Percentiles rank a stretch among this genome's conserved stretches.
phyloP scores from a whole-genome alignment of 768 basidiomycete species.

The Royoungia palumana region DNA sequence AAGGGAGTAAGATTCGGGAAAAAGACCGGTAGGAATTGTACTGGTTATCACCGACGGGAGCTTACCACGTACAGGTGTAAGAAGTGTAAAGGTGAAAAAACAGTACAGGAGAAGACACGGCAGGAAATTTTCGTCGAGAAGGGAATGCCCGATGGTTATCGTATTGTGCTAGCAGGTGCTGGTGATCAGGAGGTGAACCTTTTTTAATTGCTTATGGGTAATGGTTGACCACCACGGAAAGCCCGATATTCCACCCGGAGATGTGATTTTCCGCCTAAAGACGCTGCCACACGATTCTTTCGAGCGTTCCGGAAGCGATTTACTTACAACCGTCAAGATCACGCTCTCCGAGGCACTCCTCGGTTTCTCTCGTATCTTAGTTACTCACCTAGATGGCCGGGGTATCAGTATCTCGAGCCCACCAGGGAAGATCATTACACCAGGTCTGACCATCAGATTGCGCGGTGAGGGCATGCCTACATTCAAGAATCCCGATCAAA shows the following conservation, averaged over 20 bases:
- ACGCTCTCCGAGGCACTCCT: conserved; percentile 92
- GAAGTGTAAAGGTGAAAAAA: conserved; percentile 88
- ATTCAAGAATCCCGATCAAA: conserved; percentile 58
- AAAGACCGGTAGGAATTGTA: conserved; percentile 65
- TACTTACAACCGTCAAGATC: conserved; percentile 76
- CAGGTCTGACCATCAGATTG: conserved; percentile 69
- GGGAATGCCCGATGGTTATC: conserved; percentile 79
- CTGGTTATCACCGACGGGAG: not conserved
- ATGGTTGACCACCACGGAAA: conserved; percentile 31
- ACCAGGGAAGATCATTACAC: conserved; percentile 69
- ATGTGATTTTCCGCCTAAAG: conserved; percentile 83
- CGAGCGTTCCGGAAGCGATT: conserved; percentile 76
- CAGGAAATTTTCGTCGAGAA: conserved; percentile 85
- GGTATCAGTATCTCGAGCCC: conserved; percentile 80
- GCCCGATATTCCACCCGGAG: conserved; percentile 86
- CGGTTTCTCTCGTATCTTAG: conserved; percentile 88
- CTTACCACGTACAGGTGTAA: conserved; percentile 64
- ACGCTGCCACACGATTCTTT: conserved; percentile 71
- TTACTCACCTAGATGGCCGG: conserved; percentile 91
- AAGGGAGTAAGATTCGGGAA: conserved; percentile 70
- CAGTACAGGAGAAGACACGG: conserved; percentile 82
- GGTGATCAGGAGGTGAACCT: conserved; percentile 79
- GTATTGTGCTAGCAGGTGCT: conserved; percentile 86
- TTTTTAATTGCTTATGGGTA: not conserved
- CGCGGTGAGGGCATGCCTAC: conserved; percentile 90